Conservation (phyloP, 1,139 yeast genomes). For the Casaregolazyma lundiana region DNA sequence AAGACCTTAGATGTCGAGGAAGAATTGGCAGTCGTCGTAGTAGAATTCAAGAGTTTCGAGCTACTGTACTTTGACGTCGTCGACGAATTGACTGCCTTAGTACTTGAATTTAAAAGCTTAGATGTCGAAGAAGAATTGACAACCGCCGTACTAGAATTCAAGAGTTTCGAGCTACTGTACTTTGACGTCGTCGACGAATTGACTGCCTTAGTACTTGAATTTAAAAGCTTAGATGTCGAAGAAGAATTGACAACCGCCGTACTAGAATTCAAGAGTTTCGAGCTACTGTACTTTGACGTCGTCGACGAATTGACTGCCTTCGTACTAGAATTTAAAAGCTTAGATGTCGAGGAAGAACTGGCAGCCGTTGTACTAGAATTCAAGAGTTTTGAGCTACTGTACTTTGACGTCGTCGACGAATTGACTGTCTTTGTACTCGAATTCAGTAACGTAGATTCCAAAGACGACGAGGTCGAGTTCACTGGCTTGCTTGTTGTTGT, state of each 20-base stretch:
- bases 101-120: background rate
- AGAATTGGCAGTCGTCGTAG: background rate
- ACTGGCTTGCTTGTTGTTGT: no score
- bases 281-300: no score
- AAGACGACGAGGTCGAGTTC: no score
- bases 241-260: background rate
- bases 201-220: background rate
- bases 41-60: background rate
- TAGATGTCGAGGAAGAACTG: background rate
- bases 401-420: no score
- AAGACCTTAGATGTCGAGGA: background rate
- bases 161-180: background rate
- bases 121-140: background rate
- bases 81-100: background rate
- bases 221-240: background rate
- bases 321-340: background rate
- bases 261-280: background rate
- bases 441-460: no score
- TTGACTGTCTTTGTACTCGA: no score
- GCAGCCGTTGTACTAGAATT: background rate
- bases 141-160: background rate
- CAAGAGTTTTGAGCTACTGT: no score
- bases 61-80: background rate
- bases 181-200: background rate
- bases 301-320: background rate